Evolutionary conservation across 176 grass and related monocot genomes (phyloP).

Genomic region (Zoysia pacifica): DNA sequence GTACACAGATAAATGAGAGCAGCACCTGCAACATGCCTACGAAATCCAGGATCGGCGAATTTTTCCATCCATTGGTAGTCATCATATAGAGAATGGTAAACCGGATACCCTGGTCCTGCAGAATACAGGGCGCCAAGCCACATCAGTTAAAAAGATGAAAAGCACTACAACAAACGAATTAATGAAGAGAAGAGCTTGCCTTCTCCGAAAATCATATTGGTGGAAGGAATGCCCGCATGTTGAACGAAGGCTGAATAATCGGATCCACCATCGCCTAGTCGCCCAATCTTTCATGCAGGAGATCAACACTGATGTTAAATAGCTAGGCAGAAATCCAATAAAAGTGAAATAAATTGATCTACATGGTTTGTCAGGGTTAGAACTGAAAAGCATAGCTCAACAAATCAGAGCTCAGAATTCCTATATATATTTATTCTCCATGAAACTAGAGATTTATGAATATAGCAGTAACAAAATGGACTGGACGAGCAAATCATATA

Average conservation of each 20-base stretch:
- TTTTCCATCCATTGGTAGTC: constrained; percentile 88
- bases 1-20: neutral
- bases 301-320: constrained; percentile 11
- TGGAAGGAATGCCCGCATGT: constrained; percentile 79
- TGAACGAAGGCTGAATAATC: constrained; percentile 77
- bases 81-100: constrained; percentile 91
- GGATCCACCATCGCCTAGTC: constrained; percentile 72
- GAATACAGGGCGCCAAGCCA: neutral
- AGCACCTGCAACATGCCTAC: constrained; percentile 75
- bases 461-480: neutral
- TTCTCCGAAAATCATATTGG: constrained; percentile 71
- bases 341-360: neutral
- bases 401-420: neutral
- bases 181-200: constrained; percentile 32
- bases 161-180: neutral
- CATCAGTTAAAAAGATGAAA: neutral
- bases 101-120: constrained; percentile 62
- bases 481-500: constrained; percentile 6
- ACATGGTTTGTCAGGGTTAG: too few species aligned
- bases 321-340: neutral
- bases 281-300: constrained; percentile 61
- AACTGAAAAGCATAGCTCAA: neutral
- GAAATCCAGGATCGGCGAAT: constrained; percentile 83
- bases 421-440: neutral
- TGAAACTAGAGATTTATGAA: neutral